A percentile compares a stretch with the other conserved stretches of the same genome.
These are phyloP conservation scores for Neurospora pannonica DNA, from an alignment of 495 filamentous ascomycete species.

Conservation along the genomic window DNA sequence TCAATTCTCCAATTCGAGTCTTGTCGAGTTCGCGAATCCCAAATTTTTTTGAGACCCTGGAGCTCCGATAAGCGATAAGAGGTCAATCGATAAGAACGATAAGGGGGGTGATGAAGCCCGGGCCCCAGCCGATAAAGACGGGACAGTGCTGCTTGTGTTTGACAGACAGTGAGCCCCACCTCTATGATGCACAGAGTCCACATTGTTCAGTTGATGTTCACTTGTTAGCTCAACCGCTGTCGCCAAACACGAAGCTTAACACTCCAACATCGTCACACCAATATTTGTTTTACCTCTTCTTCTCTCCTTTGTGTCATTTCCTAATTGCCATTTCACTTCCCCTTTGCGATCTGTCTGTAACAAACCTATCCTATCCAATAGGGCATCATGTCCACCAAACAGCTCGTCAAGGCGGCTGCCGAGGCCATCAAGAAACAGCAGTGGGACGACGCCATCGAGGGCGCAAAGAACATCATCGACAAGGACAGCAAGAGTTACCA, in stretches of 20 bases:
- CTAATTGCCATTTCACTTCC: background rate
- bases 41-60: background rate
- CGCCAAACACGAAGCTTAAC: background rate
- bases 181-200: background rate
- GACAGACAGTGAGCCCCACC: background rate
- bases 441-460: constrained; percentile 60
- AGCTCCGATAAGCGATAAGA: background rate
- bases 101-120: background rate
- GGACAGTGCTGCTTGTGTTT: background rate
- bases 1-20: background rate
- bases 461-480: constrained; percentile 56
- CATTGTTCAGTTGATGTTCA: background rate
- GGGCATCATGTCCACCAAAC: constrained; percentile 52
- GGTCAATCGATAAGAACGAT: background rate
- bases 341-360: background rate
- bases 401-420: constrained; percentile 74
- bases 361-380: background rate
- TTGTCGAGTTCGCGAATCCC: background rate
- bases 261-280: background rate
- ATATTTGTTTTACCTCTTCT: background rate
- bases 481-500: constrained; percentile 74
- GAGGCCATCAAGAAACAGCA: constrained; percentile 70
- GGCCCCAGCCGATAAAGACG: background rate
- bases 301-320: background rate
- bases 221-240: background rate